Percentiles rank a stretch among this genome's conserved stretches.
Evolutionary conservation across 352 stramenopile genomes (phyloP).

Genomic region (Aphanomyces astaci): DNA sequence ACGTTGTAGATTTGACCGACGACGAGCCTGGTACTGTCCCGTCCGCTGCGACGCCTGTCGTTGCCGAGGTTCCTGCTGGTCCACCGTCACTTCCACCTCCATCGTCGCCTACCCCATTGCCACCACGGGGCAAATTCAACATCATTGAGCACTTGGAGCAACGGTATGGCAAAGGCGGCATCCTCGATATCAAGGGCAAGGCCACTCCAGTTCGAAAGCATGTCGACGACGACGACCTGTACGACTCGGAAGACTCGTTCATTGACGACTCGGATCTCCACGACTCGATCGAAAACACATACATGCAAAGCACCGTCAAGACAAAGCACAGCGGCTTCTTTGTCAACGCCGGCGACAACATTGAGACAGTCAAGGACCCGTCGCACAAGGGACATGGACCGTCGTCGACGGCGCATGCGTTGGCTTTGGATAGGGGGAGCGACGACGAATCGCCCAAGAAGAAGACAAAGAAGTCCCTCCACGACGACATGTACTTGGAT

Average conservation of each 20-base stretch:
- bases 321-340: slow-evolving; percentile 86
- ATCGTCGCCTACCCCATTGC: background rate
- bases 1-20: slow-evolving; percentile 6
- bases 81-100: background rate
- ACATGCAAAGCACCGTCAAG: slow-evolving; percentile 57
- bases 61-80: slow-evolving; percentile 4
- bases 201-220: slow-evolving; percentile 28
- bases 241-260: slow-evolving; percentile 85
- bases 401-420: slow-evolving; percentile 11
- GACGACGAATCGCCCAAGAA: slow-evolving; percentile 17
- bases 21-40: background rate
- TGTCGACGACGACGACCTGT: slow-evolving; percentile 74
- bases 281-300: slow-evolving; percentile 76
- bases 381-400: slow-evolving; percentile 18
- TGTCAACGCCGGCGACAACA: slow-evolving; percentile 77
- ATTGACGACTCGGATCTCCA: slow-evolving; percentile 79
- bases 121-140: slow-evolving; percentile 34
- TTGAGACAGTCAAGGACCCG: slow-evolving; percentile 57
- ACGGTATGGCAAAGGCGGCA: slow-evolving; percentile 59
- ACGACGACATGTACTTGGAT: slow-evolving; percentile 11
- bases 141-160: slow-evolving; percentile 85
- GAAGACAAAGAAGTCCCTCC: slow-evolving; percentile 10
- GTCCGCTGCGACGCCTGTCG: slow-evolving; percentile 25
- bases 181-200: slow-evolving; percentile 35
- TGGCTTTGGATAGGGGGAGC: slow-evolving; percentile 9